phyloP scores from a whole-genome alignment of 129 eudicot genomes.

The Flaveria brownii region DNA sequence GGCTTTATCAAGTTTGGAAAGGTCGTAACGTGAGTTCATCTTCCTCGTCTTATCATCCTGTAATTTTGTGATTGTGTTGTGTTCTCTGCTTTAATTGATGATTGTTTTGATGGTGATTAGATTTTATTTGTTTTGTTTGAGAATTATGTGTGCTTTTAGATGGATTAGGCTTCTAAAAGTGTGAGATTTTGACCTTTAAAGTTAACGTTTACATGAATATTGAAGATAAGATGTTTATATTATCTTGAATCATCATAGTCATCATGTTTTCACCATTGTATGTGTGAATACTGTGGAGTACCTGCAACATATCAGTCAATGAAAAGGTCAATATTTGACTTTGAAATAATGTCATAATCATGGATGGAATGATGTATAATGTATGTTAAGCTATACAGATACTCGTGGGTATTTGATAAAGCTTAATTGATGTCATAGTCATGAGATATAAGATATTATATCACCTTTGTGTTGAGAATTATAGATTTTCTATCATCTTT shows the following conservation, averaged over 20 bases:
- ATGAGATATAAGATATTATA: not conserved
- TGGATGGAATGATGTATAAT: too few species aligned
- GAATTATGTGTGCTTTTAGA: not conserved
- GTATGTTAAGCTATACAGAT: too few species aligned
- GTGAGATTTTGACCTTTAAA: conserved; percentile 9
- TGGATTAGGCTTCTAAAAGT: not conserved
- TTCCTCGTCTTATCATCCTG: not conserved
- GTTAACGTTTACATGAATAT: too few species aligned
- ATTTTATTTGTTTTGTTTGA: conserved; percentile 8
- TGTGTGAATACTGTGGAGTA: not conserved
- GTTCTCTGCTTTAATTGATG: not conserved
- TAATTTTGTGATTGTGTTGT: not conserved
- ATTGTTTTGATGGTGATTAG: not conserved
- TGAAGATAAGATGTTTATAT: not conserved
- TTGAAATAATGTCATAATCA: not conserved
- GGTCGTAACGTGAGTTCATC: conserved; percentile 70
- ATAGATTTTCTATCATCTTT: not conserved
- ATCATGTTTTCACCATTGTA: not conserved
- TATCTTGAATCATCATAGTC: too few species aligned
- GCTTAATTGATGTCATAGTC: not conserved
- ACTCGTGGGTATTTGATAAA: not conserved
- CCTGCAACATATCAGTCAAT: too few species aligned
- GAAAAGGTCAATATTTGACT: conserved; percentile 2
- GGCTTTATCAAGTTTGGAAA: conserved; percentile 88
- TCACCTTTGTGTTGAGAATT: not conserved